phyloP scores from a whole-genome alignment of 2,329 filamentous ascomycete species.

The Dactylellina sp. region DNA sequence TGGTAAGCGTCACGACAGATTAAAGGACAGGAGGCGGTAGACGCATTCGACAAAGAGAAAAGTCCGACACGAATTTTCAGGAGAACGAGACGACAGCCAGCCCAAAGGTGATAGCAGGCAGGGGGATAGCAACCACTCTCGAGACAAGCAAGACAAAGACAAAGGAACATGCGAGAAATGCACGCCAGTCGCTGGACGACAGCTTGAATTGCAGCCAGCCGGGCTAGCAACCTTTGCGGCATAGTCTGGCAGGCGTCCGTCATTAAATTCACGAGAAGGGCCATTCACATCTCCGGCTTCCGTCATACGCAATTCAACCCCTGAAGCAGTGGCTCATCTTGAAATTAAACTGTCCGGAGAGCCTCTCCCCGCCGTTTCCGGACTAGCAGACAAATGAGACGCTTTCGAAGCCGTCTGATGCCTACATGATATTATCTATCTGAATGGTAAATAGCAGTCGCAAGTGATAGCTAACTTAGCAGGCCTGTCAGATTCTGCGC shows the following conservation, averaged over 20 bases:
- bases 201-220: neutral
- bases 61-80: conserved; percentile 11
- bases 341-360: neutral
- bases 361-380: no score
- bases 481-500: neutral
- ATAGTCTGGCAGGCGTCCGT: conserved; percentile 1
- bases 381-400: no score
- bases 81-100: neutral
- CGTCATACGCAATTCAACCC: neutral
- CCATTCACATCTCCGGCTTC: neutral
- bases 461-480: no score
- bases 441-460: no score
- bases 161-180: neutral
- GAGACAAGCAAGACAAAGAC: neutral
- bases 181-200: conserved; percentile 2
- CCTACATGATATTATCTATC: no score
- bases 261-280: neutral
- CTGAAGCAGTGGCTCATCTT: neutral
- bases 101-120: no score
- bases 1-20: neutral
- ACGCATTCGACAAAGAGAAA: neutral
- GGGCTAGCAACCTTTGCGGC: neutral
- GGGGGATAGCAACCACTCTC: neutral
- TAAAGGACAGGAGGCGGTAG: conserved; percentile 2
- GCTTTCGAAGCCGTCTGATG: no score